Conservation (phyloP, 1,284 basidiomycete genomes). For the Moniliophthora roreri region DNA sequence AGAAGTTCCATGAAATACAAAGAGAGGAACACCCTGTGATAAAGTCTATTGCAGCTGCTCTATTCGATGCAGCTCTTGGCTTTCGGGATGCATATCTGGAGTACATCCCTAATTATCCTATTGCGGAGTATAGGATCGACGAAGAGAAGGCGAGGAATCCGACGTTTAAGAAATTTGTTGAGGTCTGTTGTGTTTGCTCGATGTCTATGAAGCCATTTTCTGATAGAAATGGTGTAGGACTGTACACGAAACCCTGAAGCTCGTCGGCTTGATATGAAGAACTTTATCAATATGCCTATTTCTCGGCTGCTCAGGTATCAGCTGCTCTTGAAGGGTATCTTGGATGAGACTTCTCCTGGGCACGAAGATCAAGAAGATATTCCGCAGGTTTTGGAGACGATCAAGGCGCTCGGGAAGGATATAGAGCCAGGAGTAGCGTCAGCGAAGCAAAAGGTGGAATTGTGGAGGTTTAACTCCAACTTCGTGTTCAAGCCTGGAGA, state of each 20-base stretch:
- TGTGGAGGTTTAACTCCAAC: constrained; percentile 83
- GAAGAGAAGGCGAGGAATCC: constrained; percentile 84
- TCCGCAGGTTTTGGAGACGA: constrained; percentile 81
- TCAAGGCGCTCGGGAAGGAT: constrained; percentile 82
- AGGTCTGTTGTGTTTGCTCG: constrained; percentile 53
- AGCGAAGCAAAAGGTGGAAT: constrained; percentile 83
- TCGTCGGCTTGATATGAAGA: constrained; percentile 81
- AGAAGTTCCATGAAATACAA: constrained; percentile 84
- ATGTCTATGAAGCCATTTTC: constrained; percentile 6
- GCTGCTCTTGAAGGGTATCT: constrained; percentile 78
- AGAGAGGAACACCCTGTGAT: constrained; percentile 87
- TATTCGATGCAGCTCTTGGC: constrained; percentile 88
- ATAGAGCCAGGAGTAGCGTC: constrained; percentile 79
- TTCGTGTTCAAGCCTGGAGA: constrained; percentile 80
- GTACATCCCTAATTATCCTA: constrained; percentile 93
- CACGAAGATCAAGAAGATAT: constrained; percentile 83
- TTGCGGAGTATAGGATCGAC: constrained; percentile 89
- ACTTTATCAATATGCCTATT: constrained; percentile 87
- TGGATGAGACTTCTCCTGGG: constrained; percentile 67
- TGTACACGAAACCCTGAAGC: constrained; percentile 74
- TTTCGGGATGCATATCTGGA: constrained; percentile 93
- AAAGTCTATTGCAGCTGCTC: constrained; percentile 80
- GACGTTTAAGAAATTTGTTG: constrained; percentile 80
- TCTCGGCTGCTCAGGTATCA: constrained; percentile 88
- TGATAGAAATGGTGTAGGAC: constrained; percentile 40